phyloP scores from a whole-genome alignment of 805 yeast genomes.

The Cyberlindnera americana region DNA sequence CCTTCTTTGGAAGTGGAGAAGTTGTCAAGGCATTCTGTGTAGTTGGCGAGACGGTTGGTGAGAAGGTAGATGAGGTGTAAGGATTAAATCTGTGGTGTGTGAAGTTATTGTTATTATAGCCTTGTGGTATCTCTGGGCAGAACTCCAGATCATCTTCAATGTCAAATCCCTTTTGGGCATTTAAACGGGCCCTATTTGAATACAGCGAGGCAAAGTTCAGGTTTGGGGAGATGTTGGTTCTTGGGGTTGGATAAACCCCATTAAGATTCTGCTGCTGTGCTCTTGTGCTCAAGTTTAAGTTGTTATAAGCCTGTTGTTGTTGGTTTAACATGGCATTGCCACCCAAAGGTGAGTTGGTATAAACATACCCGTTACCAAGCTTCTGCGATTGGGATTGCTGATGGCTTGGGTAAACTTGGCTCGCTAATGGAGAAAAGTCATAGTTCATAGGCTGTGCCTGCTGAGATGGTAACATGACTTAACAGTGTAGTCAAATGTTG shows the following conservation, averaged over 20 bases:
- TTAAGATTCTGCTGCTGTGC: conserved; percentile 6
- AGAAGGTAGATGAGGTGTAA: conserved; percentile 59
- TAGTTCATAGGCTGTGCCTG: conserved; percentile 11
- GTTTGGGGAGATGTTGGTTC: conserved; percentile 21
- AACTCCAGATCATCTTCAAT: conserved; percentile 61
- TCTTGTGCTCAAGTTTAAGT: conserved; percentile 22
- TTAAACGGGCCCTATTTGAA: conserved; percentile 50
- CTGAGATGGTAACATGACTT: conserved; percentile 10
- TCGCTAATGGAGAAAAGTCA: conserved; percentile 15
- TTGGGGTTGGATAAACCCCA: conserved; percentile 21
- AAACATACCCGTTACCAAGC: conserved; percentile 13
- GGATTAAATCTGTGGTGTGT: conserved; percentile 57
- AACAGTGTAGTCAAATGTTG: no score
- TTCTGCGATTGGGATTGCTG: conserved; percentile 14
- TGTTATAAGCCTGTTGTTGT: conserved; percentile 20
- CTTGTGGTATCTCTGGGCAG: conserved; percentile 43
- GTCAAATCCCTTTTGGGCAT: conserved; percentile 58
- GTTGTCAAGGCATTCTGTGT: conserved; percentile 24
- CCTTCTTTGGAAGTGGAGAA: conserved; percentile 24
- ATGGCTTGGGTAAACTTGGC: conserved; percentile 7
- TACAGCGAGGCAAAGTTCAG: conserved; percentile 34
- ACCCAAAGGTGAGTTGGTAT: conserved; percentile 17
- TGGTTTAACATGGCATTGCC: conserved; percentile 16
- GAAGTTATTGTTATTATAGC: conserved; percentile 17
- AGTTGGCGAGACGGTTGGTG: conserved; percentile 45